Base-by-base conservation (phyloP, 2,329 filamentous ascomycete species). In the Xylaria sp. region DNA sequence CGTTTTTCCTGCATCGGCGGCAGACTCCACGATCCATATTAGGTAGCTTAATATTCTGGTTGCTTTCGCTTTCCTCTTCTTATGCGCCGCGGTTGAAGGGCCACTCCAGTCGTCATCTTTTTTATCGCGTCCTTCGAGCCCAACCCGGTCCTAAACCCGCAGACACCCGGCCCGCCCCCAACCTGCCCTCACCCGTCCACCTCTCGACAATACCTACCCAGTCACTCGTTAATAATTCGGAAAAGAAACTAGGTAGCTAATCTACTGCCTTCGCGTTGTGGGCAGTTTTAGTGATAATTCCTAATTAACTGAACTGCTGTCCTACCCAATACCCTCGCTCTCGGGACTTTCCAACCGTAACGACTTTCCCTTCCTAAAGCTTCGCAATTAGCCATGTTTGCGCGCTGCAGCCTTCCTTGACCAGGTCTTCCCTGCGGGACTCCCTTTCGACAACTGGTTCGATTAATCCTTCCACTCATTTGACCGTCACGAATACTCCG, bases 281-380 rank as follows among this genome's bases (percentile, higher is more conserved):
- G 55, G 44, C 22, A 54, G 45, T 48, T 21, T 34, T 60, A 58
- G 57, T 58, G 52, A 45, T 62, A 62, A 56, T 56, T 54, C 50
- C 54, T 62, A 58, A 60, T 62, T 46, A 45, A 16, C 29, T 26
- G 5, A 5, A 29, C 11, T 29, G 20, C 26, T 46, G 6, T 41
- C 34, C 42, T 21, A 45, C 11, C 21, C 40, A 45, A 39, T 18
- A 21, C 7, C 37, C 9, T 42, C 39, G 39, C n/a, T 18, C 34
- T 49, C 19, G 19, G 39, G 11, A 44, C 24, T 40, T 46, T 22
- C 41, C n/a, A 6, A 34, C 29, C 9, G 6, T 5, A 26, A 47
- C 39, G 39, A 38, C 44, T 37, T 34, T 26, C 22, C 44, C 54
- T 26, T 39, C 20, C 29, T 39, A 39, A 19, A 41, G 18, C 42